Percentiles rank a stretch among this genome's conserved stretches.
These are phyloP conservation scores for Daldinia sp. DNA, from an alignment of 2,329 filamentous ascomycete genomes.

Conservation along the genomic window DNA sequence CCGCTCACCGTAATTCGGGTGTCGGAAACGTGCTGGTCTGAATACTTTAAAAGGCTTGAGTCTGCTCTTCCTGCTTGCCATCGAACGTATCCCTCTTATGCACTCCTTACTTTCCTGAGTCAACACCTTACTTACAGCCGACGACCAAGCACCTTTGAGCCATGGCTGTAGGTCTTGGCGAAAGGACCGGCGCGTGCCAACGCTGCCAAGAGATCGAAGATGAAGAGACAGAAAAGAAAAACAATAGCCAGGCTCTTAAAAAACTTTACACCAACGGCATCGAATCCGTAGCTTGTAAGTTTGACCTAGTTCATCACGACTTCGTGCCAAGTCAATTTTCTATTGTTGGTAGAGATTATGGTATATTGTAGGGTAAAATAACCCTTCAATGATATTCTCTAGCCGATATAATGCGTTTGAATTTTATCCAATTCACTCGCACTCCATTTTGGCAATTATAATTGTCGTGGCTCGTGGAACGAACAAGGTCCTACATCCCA, in stretches of 20 bases:
- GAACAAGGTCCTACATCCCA: neutral
- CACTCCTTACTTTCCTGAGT: constrained; percentile 3
- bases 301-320: neutral
- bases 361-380: constrained; percentile 1
- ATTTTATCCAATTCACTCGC: constrained; percentile 1
- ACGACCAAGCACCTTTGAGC: neutral
- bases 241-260: neutral
- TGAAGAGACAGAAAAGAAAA: constrained; percentile 33
- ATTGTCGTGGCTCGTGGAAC: neutral
- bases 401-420: neutral
- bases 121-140: neutral
- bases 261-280: constrained; percentile 1
- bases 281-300: constrained; percentile 20
- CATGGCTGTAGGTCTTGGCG: constrained; percentile 35
- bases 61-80: constrained; percentile 7
- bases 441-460: neutral
- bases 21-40: constrained; percentile 1
- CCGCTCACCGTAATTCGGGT: constrained; percentile 30
- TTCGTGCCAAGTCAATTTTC: neutral
- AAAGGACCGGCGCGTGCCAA: constrained; percentile 30
- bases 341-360: neutral
- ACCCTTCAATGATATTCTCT: neutral
- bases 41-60: constrained; percentile 18
- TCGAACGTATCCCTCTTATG: constrained; percentile 9
- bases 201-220: constrained; percentile 42